Conservation (phyloP, 805 yeast genomes). For the Candida saitoana region DNA sequence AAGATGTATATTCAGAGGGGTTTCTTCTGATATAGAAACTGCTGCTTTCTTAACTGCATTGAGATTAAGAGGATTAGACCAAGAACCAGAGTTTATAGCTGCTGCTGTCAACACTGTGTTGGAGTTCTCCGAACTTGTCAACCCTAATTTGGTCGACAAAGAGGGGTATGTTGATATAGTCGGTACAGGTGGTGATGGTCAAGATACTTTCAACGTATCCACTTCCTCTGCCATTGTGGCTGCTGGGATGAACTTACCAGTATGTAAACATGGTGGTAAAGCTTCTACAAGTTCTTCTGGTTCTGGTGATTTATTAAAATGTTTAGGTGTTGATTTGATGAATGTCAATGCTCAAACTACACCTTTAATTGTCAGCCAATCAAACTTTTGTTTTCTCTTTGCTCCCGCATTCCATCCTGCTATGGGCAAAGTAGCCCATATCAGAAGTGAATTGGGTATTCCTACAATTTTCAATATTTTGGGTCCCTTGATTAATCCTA, state of each 20-base stretch:
- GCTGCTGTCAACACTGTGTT: conserved; percentile 77
- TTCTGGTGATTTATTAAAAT: conserved; percentile 80
- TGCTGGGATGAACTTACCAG: conserved; percentile 77
- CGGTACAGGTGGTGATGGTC: conserved; percentile 99
- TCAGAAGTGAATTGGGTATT: conserved; percentile 76
- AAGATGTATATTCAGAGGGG: conserved; percentile 53
- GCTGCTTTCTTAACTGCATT: conserved; percentile 79
- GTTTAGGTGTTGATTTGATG: conserved; percentile 78
- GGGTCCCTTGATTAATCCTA: conserved; percentile 94
- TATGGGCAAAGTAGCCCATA: conserved; percentile 74
- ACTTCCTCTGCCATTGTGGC: conserved; percentile 93
- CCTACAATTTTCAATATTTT: conserved; percentile 92
- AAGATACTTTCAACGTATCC: conserved; percentile 92
- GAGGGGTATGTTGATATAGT: conserved; percentile 79
- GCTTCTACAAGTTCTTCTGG: conserved; percentile 93
- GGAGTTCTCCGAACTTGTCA: conserved; percentile 57
- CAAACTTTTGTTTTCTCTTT: conserved; percentile 64
- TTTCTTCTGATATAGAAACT: conserved; percentile 64
- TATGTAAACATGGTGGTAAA: conserved; percentile 96
- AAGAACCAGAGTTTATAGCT: conserved; percentile 75
- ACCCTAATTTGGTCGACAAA: conserved; percentile 38
- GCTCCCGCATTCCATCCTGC: conserved; percentile 96
- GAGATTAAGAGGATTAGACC: conserved; percentile 71
- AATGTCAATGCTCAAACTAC: conserved; percentile 62
- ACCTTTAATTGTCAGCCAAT: conserved; percentile 49